Base-by-base conservation (phyloP, 345 rosid species). In the Salix suchowensis region DNA sequence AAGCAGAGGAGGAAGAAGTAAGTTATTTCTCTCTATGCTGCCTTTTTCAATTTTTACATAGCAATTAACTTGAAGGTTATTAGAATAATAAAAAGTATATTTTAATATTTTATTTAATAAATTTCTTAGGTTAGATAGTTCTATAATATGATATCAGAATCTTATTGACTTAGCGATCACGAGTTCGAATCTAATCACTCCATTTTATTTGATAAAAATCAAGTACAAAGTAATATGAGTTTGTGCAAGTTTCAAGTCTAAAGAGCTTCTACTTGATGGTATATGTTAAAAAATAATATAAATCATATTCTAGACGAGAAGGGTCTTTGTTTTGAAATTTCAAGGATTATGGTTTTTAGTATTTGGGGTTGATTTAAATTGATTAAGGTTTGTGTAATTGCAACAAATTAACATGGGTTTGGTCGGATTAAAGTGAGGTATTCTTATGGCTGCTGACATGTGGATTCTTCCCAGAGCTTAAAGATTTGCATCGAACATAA, bases 1-100 rank as follows among this genome's bases (percentile, higher is more conserved):
- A 91, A 87, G 79, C 88, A 73, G 28, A 80, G 83, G 78, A 85
- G 83, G 76, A 85, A 77, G 54, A 90, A 80, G 98, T 92, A 81
- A 86, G 88, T 77, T n/a, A 6, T 7, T 2, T 11, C 32, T 9
- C 7, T 68, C 28, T 68, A 23, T 67, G 23, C 40, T 11, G 52
- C 9, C 26, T 14, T 37, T 26, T 61, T 21, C 2, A 2, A n/a
- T 4, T 54, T 14, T 65, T 39, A 30, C 46, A 77, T 15, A 34
- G n/a, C 6, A 15, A 32, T 55, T 55, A n/a, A 19, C 61, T n/a
- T 55, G 26, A 55, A 55, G 30, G 30, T 0, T 28, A 1, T 28
- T 28, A 28, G 30, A 32, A 32, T 32, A 32, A 32, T 32, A 32
- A 4, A 32, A 32, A 32, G 4, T 32, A 32, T 32, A 32, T 32